Evolutionary conservation across 441 rosid species (phyloP), one percentile per base, ranked within the genome.

Genomic region (Euphorbia corollata): DNA sequence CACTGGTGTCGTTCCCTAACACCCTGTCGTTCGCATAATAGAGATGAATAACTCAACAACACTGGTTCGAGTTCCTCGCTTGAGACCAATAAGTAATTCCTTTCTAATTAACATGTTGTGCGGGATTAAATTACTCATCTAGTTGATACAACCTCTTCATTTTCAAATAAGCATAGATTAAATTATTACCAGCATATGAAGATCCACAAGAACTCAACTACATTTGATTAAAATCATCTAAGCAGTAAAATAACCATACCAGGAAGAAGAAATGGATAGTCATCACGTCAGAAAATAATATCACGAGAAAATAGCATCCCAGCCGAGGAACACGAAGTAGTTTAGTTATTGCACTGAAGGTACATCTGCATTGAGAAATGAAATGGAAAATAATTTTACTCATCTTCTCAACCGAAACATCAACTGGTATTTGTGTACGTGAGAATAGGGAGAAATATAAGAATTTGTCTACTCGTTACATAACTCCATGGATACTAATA

Each of bases 261-360:
- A 92, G 87, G 80, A 90, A 92, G 84, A 92, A 90, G 79, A 93
- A 93, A 78, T 91, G 99, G 68, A 93, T 81, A 51, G 99, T 91
- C 97, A 93, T 93, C 79, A 87, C 84, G 57, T 93, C 99, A 22
- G 99, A 89, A 81, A 89, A 83, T 51, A 91, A 76, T 70, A 93
- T 91, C 48, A 93, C 97, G 12, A 91, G 93, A 84, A 93, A 93
- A 82, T 91, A 93, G 78, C 92, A 89, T 74, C 99, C 99, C 73
- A 90, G 72, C 67, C 92, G 85, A 20, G 96, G 91, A 76, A 93
- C 78, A 73, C 66, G 78, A 39, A 82, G 83, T 68, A 93, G 78
- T 73, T 91, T 91, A 65, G 97, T 85, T 73, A 89, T 80, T 65
- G 99, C 96, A 79, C 97, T 93, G 80, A 93, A 87, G 38, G 53